Conservation (phyloP, 768 basidiomycete genomes). For the Mycena capillaripes region DNA sequence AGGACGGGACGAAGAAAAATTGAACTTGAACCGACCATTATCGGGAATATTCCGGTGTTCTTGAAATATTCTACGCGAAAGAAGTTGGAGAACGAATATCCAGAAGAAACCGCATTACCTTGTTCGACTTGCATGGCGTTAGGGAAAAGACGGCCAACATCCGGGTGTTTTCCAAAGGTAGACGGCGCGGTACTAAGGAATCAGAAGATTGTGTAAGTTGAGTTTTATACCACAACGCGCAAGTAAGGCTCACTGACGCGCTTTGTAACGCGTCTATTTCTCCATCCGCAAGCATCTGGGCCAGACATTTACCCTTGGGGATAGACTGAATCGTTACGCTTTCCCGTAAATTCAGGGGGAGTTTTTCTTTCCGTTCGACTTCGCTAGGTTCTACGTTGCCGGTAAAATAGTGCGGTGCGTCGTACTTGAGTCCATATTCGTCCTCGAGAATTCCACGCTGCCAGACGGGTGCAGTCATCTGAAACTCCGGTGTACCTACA, state of each 20-base stretch:
- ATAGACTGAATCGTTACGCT: constrained; percentile 28
- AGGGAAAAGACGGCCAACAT: constrained; percentile 26
- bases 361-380: constrained; percentile 29
- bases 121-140: constrained; percentile 25
- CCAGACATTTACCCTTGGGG: constrained; percentile 29
- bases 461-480: constrained; percentile 35
- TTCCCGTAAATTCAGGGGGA: constrained; percentile 19
- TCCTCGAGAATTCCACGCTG: constrained; percentile 35
- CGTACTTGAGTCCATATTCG: constrained; percentile 26
- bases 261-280: constrained; percentile 29
- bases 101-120: too few species aligned
- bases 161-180: constrained; percentile 27
- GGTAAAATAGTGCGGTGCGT: constrained; percentile 20
- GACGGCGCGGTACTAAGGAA: constrained; percentile 26
- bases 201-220: background rate
- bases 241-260: constrained; percentile 26
- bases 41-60: constrained; percentile 33
- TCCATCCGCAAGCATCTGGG: constrained; percentile 33
- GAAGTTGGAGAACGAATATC: background rate
- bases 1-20: too few species aligned
- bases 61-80: constrained; percentile 24
- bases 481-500: constrained; percentile 31
- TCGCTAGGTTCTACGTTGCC: constrained; percentile 29
- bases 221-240: background rate
- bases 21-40: constrained; percentile 14